Evolutionary conservation across 1,139 yeast species (phyloP), one percentile per base, ranked within the genome.

Genomic region (Lodderomyces oxycetoniae): DNA sequence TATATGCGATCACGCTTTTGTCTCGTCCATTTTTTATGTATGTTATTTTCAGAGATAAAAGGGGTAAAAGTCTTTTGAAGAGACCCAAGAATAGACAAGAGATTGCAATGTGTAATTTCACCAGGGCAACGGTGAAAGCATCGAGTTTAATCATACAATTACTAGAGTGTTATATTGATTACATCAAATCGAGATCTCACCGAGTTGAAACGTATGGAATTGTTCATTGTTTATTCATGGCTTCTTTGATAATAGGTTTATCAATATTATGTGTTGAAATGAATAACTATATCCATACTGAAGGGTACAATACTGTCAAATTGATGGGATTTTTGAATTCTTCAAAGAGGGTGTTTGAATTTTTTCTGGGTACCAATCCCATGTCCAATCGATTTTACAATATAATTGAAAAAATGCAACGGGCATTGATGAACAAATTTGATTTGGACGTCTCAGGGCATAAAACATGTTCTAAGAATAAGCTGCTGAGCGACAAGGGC

Each of bases 11-110:
- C 15, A 57, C 65, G 31, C 43, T 68, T 15, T 50, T 69, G 16
- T 54, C 71, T 23, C 56, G 71, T 16, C 74, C 75, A n/a, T 69
- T 69, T 40, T 63, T 65, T 46, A 59, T 65, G 46, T 62, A 39
- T 28, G 20, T 43, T 4, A 32, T 37, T 11, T 39, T 39, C 17
- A 31, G 30, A 10, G 33, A 34, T 15, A 35, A 32, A 15, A 36
- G 34, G 20, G 31, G 26, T 11, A 30, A 29, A 17, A 24, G 6
- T 6, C 16, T 26, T 10, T 17, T 33, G 8, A 7, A 22, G 3
- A 39, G 37, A 15, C 35, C 37, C 9, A 41, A 36, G 33, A 38
- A 39, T 10, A 26, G 40, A 19, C 42, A 38, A 22, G 44, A 43
- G 25, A 27, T 33, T 16, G 42, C 45, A 17, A 40, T 43, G 32